Base-by-base conservation (phyloP, 371 early-diverging fungal genomes). In the Coemansia sp. region DNA sequence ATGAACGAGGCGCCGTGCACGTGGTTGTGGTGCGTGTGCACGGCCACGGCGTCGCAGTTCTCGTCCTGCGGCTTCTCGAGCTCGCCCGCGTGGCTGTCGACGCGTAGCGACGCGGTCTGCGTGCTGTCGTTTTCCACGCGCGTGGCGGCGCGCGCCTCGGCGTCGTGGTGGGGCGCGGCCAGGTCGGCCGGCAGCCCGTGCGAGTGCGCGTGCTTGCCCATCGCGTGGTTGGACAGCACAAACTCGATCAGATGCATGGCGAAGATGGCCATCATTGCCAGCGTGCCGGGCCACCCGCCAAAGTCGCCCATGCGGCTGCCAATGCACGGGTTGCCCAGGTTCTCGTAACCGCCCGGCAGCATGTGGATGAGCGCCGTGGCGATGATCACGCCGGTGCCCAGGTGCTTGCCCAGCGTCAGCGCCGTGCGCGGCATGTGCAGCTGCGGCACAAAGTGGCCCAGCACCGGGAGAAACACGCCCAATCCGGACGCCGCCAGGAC, bases 341-440 rank as follows among this genome's bases (percentile, higher is more conserved):
- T 67, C 13, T 67, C 76, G 53, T 67, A 60, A 9, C 84, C 82
- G 14, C 68, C 78, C 1, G 84, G 82, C 38, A 86, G 60, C 84
- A 89, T 85, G 74, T 92, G 93, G 63, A 92, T 83, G 54, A 91
- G 88, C 8, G 88, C 90, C 6, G 90, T 90, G 1, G 89, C 84
- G 56, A 91, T 81, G 55, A 93, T 89, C 11, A 93, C 86, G 57
- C 93, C 93, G 2, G 88, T 88, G 57, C 91, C 90, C 62, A 91
- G 82, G 65, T 82, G 80, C 67, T 87, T 88, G 57, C 80, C 79
- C 38, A 79, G 20, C 4, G 71, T 69, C 49, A 79, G 62, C 9
- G 56, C 50, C 0, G 40, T 61, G 8, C 47, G 50, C 14, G 84
- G 78, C 20, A 80, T 53, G 20, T 47, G 71, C 7, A 83, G 70